Evolutionary conservation across 331 rosid genomes (phyloP).

Genomic region (Pyracantha coccinea): DNA sequence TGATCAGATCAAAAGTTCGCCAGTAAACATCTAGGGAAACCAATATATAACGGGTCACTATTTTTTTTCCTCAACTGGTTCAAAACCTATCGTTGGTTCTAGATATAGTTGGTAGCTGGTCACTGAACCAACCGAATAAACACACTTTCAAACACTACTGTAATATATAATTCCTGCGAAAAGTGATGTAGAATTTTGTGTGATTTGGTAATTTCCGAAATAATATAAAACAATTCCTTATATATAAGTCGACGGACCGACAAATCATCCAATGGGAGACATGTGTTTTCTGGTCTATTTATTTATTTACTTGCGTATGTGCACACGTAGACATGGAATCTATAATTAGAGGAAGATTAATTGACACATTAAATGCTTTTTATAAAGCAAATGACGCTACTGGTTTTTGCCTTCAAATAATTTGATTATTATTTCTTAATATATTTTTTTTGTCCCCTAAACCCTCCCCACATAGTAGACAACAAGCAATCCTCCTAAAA

Average conservation of each 20-base stretch:
- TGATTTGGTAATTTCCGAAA: neutral
- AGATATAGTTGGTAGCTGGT: no score
- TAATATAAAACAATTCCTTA: neutral
- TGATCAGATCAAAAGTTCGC: no score
- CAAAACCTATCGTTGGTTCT: no score
- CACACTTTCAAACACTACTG: no score
- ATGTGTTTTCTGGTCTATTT: constrained; percentile 15
- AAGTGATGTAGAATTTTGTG: neutral
- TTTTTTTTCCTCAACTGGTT: no score
- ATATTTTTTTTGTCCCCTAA: neutral
- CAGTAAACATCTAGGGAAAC: no score
- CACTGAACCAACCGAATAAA: no score
- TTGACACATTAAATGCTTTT: constrained; percentile 10
- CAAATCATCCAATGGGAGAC: constrained; percentile 22
- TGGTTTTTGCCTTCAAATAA: neutral
- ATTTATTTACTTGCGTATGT: constrained; percentile 15
- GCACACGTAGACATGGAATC: constrained; percentile 25
- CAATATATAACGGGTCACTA: no score
- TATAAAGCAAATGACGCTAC: constrained; percentile 17
- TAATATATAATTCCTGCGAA: no score
- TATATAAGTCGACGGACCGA: constrained; percentile 13
- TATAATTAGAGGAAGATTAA: neutral
- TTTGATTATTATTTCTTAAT: neutral
- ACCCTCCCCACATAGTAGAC: constrained; percentile 7
- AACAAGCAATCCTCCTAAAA: neutral